phyloP scores from a whole-genome alignment of 331 rosid genomes.

The Quercus phellos region DNA sequence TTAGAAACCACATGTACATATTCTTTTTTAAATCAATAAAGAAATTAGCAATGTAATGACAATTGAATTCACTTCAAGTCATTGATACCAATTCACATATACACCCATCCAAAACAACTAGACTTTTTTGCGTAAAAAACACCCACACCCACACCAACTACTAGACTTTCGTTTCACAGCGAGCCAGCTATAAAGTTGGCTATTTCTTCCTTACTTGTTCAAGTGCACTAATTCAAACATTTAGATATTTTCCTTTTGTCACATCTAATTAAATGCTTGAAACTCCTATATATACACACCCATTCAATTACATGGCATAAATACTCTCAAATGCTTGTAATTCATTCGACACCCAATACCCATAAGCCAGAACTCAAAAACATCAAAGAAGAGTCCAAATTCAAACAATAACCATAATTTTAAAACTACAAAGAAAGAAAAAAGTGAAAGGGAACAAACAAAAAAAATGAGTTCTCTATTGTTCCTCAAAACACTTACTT shows the following conservation, averaged over 20 bases:
- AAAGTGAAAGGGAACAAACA: not conserved
- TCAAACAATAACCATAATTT: not conserved
- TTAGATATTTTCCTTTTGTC: not conserved
- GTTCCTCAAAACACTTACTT: slow-evolving; percentile 38
- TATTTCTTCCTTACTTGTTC: not conserved
- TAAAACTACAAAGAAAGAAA: not conserved
- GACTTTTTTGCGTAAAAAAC: not conserved
- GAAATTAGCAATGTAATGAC: not conserved
- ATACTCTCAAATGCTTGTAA: not conserved
- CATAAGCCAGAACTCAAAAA: not conserved
- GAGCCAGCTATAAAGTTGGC: not conserved
- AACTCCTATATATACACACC: not conserved
- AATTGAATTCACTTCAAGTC: not conserved
- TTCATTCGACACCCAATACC: not conserved
- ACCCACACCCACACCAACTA: not conserved
- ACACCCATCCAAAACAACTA: no score
- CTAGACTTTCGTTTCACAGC: not conserved
- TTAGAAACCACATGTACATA: not conserved
- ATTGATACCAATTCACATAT: not conserved
- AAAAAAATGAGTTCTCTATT: not conserved
- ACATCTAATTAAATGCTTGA: not conserved
- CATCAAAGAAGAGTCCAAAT: not conserved
- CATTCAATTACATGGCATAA: not conserved
- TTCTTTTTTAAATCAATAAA: not conserved
- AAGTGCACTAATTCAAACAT: not conserved